These are phyloP conservation scores for Neurospora intermedia DNA, from an alignment of 495 filamentous ascomycete genomes.

Conservation along the genomic window DNA sequence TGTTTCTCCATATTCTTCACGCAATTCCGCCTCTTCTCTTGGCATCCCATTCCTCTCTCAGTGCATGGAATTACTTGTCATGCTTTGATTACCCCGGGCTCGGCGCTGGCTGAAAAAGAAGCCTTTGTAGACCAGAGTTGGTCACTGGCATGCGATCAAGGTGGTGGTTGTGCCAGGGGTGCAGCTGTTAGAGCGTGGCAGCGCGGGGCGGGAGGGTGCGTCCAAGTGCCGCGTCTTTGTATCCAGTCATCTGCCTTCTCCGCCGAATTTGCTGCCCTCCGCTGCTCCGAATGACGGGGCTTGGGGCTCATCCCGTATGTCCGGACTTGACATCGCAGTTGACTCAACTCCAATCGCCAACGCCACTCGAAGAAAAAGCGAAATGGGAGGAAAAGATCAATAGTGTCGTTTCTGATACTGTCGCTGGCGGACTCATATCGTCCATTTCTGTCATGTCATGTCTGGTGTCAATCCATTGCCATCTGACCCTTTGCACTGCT, in stretches of 20 bases:
- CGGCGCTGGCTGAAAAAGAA: background rate
- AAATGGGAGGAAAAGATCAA: too few species aligned
- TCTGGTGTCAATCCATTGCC: background rate
- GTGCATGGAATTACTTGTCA: background rate
- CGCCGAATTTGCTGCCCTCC: background rate
- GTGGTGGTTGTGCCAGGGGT: background rate
- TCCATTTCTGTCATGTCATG: background rate
- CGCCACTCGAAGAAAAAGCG: background rate
- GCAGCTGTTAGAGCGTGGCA: background rate
- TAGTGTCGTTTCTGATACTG: too few species aligned
- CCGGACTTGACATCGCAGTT: background rate
- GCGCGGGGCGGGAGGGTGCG: background rate
- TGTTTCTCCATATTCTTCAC: background rate
- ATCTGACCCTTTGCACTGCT: background rate
- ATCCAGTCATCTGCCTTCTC: background rate
- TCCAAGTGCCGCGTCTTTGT: background rate
- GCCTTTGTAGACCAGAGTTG: background rate
- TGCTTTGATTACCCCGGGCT: background rate
- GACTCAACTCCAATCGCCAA: background rate
- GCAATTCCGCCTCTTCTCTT: background rate
- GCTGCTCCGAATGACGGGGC: slow-evolving; percentile 12
- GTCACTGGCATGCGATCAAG: background rate
- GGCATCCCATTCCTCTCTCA: background rate
- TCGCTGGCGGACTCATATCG: background rate
- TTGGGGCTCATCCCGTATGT: slow-evolving; percentile 3